Base-by-base conservation (phyloP, 495 filamentous ascomycete species). In the Neurospora sp. region DNA sequence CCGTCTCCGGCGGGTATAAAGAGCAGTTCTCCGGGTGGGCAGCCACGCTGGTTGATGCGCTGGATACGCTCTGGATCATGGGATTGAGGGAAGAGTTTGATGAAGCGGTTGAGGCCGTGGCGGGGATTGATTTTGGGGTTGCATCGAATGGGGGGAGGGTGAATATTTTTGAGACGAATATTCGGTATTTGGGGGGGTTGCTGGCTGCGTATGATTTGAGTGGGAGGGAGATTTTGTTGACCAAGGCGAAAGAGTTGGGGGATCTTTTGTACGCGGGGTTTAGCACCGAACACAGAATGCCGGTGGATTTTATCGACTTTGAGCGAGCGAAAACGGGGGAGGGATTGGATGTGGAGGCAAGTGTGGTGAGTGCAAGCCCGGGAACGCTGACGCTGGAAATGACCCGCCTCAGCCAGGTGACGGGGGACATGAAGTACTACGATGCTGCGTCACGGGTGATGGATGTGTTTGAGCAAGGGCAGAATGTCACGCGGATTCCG, bases 41-140 rank as follows among this genome's bases (percentile, higher is more conserved):
- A 12, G 94, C 94, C 6, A 97, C 94, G 0, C 78, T 98, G 69
- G 92, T 98, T 1, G 94, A 97, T 83, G 81, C 91, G 14, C 83
- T 97, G 66, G 94, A 98, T 78, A 93, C 91, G 3, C 82, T 98
- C 5, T 98, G 94, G 94, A 94, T 98, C 71, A 94, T 97, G 92
- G 93, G 88, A 9, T 76, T 97, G 78, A 88, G 91, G 77, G 84
- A 90, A 5, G 94, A 97, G 68, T 98, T 97, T 77, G 88, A 93
- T 69, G 90, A 93, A 74, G 95, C 93, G 4, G 89, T 94, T 2
- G 84, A 89, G 41, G 88, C 87, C 5, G 89, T 97, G 16, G 87
- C 87, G 37, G 81, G 87, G 69, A 94, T 97, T 70, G 93, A 98
- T 82, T 98, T 98, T 77, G 93, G 89, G 0, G 90, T 87, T 10